Evolutionary conservation across 208 protist genomes (phyloP).

Genomic region (Trypanosoma rangeli): DNA sequence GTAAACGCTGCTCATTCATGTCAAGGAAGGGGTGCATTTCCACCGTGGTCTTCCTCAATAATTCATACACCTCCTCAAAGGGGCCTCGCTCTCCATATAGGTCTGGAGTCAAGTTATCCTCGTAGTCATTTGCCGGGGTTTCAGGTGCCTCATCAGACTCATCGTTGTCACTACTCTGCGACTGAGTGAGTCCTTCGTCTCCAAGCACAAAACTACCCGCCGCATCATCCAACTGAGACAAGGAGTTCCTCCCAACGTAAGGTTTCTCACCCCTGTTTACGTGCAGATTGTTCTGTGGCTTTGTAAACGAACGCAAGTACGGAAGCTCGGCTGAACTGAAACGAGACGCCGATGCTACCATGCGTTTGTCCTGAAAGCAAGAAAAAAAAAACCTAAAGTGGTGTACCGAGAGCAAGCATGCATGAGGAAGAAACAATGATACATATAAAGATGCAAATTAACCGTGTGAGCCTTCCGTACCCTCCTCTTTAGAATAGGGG

Average conservation of each 20-base stretch:
- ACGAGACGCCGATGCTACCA: not conserved
- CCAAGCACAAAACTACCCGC: not conserved
- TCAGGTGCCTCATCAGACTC: not conserved
- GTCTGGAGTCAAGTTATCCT: not conserved
- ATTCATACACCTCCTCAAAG: constrained; percentile 14
- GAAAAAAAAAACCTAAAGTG: constrained; percentile 11
- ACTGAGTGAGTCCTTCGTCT: constrained; percentile 17
- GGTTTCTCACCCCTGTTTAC: constrained; percentile 7
- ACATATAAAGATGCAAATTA: not conserved
- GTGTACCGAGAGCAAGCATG: constrained; percentile 10
- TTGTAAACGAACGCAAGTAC: not conserved
- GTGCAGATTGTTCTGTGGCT: not conserved
- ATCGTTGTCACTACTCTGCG: constrained; percentile 8
- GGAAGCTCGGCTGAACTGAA: not conserved
- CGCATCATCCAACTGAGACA: constrained; percentile 8
- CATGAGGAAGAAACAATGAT: not conserved
- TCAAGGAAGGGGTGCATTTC: constrained; percentile 48
- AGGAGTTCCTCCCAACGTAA: not conserved
- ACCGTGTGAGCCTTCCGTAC: no score
- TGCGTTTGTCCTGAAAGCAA: not conserved
- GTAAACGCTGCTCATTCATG: constrained; percentile 38
- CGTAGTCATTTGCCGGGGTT: not conserved
- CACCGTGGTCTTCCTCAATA: constrained; percentile 2
- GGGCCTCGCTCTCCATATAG: not conserved
- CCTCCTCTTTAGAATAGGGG: no score